These are phyloP conservation scores for Nephelium lappaceum DNA, from an alignment of 345 rosid genomes.

Conservation along the genomic window DNA sequence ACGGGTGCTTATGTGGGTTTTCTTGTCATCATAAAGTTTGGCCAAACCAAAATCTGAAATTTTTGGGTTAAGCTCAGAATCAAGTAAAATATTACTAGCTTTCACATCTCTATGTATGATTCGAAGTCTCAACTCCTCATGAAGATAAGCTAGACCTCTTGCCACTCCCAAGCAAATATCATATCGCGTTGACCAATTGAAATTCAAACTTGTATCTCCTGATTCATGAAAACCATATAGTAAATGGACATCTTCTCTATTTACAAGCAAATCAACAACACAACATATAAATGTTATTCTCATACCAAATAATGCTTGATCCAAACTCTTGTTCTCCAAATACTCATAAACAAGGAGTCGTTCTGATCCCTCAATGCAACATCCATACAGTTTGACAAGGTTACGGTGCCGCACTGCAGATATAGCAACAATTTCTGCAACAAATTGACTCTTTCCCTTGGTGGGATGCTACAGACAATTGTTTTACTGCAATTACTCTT, in stretches of 20 bases:
- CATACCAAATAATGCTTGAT: conserved; percentile 49
- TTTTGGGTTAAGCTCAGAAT: conserved; percentile 50
- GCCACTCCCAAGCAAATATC: conserved; percentile 53
- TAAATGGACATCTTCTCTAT: not conserved
- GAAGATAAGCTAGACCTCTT: conserved; percentile 56
- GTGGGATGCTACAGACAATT: conserved; percentile 20
- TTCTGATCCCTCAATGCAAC: conserved; percentile 48
- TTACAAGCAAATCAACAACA: conserved; percentile 24
- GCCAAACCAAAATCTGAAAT: conserved; percentile 67
- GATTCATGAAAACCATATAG: conserved; percentile 21
- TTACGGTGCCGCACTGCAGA: conserved; percentile 51
- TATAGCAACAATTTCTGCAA: conserved; percentile 25
- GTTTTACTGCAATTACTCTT: conserved; percentile 13
- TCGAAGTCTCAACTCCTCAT: conserved; percentile 54
- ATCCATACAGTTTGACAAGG: conserved; percentile 56
- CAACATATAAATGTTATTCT: not conserved
- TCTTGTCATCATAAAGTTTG: conserved; percentile 54
- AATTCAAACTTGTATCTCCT: conserved; percentile 39
- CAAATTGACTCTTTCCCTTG: conserved; percentile 28
- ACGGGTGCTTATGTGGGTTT: conserved; percentile 60
- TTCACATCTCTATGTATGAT: conserved; percentile 62
- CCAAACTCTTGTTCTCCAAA: conserved; percentile 57
- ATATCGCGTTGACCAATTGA: conserved; percentile 43
- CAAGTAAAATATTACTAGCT: conserved; percentile 52
- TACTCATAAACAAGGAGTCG: conserved; percentile 54